Evolutionary conservation across 805 yeast species (phyloP).

Genomic region (Yamadazyma nakazawae): DNA sequence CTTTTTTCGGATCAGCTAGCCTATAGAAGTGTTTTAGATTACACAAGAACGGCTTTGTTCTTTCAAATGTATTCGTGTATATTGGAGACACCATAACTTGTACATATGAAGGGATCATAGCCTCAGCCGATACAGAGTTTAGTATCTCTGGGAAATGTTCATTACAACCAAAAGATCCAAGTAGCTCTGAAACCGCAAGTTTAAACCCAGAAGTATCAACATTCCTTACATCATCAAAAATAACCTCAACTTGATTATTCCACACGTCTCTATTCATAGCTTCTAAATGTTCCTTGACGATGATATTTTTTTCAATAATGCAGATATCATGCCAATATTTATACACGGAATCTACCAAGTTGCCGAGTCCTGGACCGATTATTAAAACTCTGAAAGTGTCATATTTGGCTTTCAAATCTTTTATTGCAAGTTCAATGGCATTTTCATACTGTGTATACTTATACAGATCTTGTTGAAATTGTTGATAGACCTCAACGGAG

Average conservation of each 20-base stretch:
- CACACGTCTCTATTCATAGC: constrained; percentile 32
- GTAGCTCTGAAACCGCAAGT: constrained; percentile 71
- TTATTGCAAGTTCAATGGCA: constrained; percentile 60
- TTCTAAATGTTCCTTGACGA: constrained; percentile 9
- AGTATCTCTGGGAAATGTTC: constrained; percentile 83
- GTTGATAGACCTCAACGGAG: constrained; percentile 56
- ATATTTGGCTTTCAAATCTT: constrained; percentile 14
- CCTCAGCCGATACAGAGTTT: constrained; percentile 6
- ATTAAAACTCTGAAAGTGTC: constrained; percentile 41
- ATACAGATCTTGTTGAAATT: constrained; percentile 65
- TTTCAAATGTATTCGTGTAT: constrained; percentile 46
- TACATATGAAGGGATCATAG: constrained; percentile 47
- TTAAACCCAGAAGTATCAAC: constrained; percentile 36
- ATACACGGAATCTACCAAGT: constrained; percentile 50
- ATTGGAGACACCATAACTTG: constrained; percentile 65
- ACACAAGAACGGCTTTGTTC: constrained; percentile 8
- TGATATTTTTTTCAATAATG: constrained; percentile 65
- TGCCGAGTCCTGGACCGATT: constrained; percentile 90
- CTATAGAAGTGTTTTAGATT: constrained; percentile 10
- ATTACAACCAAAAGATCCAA: constrained; percentile 92
- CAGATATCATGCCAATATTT: constrained; percentile 12
- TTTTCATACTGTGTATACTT: constrained; percentile 68
- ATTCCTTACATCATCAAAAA: constrained; percentile 56
- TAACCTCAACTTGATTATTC: constrained; percentile 49
- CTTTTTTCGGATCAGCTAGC: neutral